Base-by-base conservation (phyloP, 192 early-diverging fungal genomes). In the Radiomyces spectabilis region DNA sequence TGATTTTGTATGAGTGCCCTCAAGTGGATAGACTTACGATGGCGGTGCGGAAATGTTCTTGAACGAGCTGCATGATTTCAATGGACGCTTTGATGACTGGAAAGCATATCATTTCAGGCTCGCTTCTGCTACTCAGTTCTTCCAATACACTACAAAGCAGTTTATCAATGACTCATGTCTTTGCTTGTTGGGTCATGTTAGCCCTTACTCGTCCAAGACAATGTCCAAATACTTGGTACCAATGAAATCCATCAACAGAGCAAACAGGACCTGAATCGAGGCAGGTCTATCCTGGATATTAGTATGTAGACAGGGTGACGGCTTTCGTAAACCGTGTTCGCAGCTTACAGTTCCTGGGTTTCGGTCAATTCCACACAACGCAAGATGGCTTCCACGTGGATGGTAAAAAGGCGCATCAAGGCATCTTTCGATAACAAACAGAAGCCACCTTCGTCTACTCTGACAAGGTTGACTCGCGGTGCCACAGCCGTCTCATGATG, bases 141-240 rank as follows among this genome's bases (percentile, higher is more conserved):
- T 91, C 90, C 2, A 43, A 6, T 5, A 24, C 42, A 43, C n/a
- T 71, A 19, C 15, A 26, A 43, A 5, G 22, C 21, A 25, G 5
- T 25, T 19, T n/a, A 38, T 25, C 9, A 73, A 31, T n/a, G n/a
- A n/a, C n/a, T n/a, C n/a, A n/a, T n/a, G n/a, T n/a, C n/a, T n/a
- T n/a, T n/a, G n/a, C n/a, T n/a, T n/a, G n/a, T n/a, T n/a, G n/a
- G n/a, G n/a, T n/a, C n/a, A n/a, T n/a, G n/a, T n/a, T n/a, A n/a
- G n/a, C n/a, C 59, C 63, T 59, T 75, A 80, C 72, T 73, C 70
- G 25, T 98, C 93, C 35, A 96, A 61, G 9, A 90, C 88, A 5
- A 77, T 79, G 42, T 91, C 85, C 42, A 98, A 57, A 55, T 94
- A 98, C 52, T 83, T 77, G 39, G 78, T 75, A 45, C 92, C 93